These are phyloP conservation scores for Penicillium mononematosum DNA, from an alignment of 495 filamentous ascomycete species.

Conservation along the genomic window DNA sequence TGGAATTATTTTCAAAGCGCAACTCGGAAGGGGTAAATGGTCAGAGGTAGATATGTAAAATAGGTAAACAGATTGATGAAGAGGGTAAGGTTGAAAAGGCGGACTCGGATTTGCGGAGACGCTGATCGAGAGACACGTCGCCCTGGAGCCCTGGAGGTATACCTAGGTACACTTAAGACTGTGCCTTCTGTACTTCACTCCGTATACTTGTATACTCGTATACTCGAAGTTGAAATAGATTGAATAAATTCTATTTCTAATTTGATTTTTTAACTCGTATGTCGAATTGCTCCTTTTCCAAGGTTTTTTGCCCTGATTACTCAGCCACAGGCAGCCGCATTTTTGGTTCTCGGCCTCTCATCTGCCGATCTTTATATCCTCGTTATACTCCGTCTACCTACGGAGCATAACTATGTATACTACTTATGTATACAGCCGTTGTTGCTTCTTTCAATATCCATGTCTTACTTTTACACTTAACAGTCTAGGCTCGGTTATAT, in stretches of 20 bases:
- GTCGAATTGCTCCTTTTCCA: neutral
- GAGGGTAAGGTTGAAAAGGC: neutral
- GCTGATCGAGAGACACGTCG: conserved; percentile 6
- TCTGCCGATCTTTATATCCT: neutral
- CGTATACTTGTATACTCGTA: neutral
- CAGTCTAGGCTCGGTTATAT: neutral
- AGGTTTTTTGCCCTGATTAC: neutral
- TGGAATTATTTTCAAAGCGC: neutral
- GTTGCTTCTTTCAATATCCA: no score
- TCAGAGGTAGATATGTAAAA: neutral
- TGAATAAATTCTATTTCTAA: neutral
- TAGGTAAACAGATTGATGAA: neutral
- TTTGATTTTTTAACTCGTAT: neutral
- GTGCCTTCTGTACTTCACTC: neutral
- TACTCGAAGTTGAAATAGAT: neutral
- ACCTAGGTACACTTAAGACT: neutral
- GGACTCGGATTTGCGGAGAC: conserved; percentile 10
- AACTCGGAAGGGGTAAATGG: neutral
- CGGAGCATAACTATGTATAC: no score
- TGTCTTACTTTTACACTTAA: no score
- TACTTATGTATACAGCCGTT: no score
- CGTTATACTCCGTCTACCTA: no score
- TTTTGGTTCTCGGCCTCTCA: neutral
- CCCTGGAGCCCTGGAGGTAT: no score
- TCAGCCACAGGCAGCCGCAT: conserved; percentile 15